These are phyloP conservation scores for Tetrahymena malaccensis DNA, from an alignment of 73 alveolate genomes.

Conservation along the genomic window DNA sequence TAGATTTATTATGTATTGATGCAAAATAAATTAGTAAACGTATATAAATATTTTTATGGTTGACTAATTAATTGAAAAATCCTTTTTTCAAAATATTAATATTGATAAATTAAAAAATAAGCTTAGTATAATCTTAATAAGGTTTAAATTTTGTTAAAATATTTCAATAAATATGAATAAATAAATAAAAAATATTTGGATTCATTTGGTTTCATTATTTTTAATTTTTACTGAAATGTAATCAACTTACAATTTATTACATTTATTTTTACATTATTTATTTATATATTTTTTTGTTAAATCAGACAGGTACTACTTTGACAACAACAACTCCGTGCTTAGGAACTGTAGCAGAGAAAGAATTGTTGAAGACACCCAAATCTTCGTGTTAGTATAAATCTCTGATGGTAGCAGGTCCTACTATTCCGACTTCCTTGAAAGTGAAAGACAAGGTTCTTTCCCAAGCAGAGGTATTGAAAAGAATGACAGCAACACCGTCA, in stretches of 20 bases:
- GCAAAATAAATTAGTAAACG: too few species aligned
- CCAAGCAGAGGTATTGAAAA: constrained; percentile 12
- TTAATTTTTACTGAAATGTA: background rate
- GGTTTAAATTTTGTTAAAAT: too few species aligned
- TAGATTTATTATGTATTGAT: too few species aligned
- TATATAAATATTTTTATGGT: too few species aligned
- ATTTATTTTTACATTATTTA: background rate
- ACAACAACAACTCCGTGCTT: constrained; percentile 21
- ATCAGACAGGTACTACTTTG: background rate
- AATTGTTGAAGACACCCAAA: background rate
- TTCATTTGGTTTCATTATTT: too few species aligned
- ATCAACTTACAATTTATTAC: constrained; percentile 8
- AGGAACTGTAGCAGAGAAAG: background rate
- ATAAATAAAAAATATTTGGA: too few species aligned
- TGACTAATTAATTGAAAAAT: too few species aligned
- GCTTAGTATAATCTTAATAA: too few species aligned
- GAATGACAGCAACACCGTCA: constrained; percentile 21
- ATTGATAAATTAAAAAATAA: too few species aligned
- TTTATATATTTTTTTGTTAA: background rate
- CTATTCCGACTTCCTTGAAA: constrained; percentile 15
- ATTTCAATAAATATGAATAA: too few species aligned
- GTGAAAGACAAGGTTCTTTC: background rate
- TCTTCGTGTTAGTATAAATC: constrained; percentile 11
- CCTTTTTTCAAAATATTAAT: too few species aligned
- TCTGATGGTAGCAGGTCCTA: constrained; percentile 5